A percentile compares a stretch with the other conserved stretches of the same genome.
Conservation (phyloP, 2,329 filamentous ascomycete genomes). For the Penicillium sp. region DNA sequence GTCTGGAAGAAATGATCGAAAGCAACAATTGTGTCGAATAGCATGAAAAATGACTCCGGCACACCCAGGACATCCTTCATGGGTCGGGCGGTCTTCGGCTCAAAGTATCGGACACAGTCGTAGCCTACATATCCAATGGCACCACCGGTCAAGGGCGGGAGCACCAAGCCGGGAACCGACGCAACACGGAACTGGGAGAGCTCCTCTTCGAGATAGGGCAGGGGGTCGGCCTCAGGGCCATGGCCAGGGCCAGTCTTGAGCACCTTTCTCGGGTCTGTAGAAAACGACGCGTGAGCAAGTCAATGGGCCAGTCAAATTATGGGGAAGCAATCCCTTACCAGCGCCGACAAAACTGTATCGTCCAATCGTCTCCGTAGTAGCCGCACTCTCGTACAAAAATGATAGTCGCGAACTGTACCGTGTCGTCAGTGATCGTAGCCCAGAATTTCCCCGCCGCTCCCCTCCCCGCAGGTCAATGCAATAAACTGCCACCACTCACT, state of each 20-base stretch:
- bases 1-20: constrained; percentile 95
- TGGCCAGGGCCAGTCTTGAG: constrained; percentile 86
- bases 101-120: constrained; percentile 96
- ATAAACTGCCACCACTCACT: constrained; percentile 54
- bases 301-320: background rate
- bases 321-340: constrained; percentile 48
- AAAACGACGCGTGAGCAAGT: constrained; percentile 14
- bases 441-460: constrained; percentile 7
- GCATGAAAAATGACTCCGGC: constrained; percentile 94
- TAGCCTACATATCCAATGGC: constrained; percentile 97
- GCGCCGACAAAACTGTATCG: constrained; percentile 95
- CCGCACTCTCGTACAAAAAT: constrained; percentile 94
- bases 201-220: constrained; percentile 81
- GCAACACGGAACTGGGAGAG: constrained; percentile 79
- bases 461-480: constrained; percentile 1
- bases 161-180: constrained; percentile 76
- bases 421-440: constrained; percentile 16
- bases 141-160: constrained; percentile 87
- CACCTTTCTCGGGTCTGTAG: constrained; percentile 69
- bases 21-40: constrained; percentile 91
- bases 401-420: constrained; percentile 69
- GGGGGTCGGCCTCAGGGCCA: constrained; percentile 80
- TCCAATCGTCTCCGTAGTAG: constrained; percentile 86
- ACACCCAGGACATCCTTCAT: constrained; percentile 87
- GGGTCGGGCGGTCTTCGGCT: constrained; percentile 89